Base-by-base conservation (phyloP, 176 grass and related monocot species). In the Alloteropsis semialata region DNA sequence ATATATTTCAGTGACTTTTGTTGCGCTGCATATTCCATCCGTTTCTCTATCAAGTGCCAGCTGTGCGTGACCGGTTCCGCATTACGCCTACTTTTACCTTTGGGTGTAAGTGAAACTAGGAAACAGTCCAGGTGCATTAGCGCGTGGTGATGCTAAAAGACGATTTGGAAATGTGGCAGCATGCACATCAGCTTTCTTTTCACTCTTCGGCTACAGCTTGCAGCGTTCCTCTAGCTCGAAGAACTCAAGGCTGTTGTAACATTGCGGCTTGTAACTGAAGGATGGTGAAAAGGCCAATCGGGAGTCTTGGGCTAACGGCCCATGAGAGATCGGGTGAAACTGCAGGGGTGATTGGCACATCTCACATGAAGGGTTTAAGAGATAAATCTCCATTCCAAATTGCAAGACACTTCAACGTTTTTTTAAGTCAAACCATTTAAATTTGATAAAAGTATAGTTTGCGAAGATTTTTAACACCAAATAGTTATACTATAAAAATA, bases 71-170 rank as follows among this genome's bases (percentile, higher is more conserved):
- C 32, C 75, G n/a, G 32, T 70, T 50, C 83, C 53, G 32, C 29
- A 28, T 48, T 38, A 64, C 29, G 12, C 38, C 39, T 44, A 44
- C 66, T 44, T 45, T 46, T 37, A 67, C 37, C 22, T 6, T 10
- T 30, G 25, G 25, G 16, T 49, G 25, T 16, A 32, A 19, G 51
- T 3, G 32, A 13, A 56, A 38, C 54, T 3, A 66, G 12, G 61
- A 79, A 85, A 51, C 43, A 16, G 72, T 59, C 79, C 6, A 24
- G 53, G 30, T 51, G 51, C 72, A 21, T 70, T 87, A 68, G 13
- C 54, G 64, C 43, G 53, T 82, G 19, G 53, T 82, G 19, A 8
- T 51, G 50, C 41, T 15, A 75, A 76, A 81, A n/a, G 30, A 38
- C 21, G 49, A 10, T 45, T 73, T 16, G 10, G 70, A 66, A 8